Evolutionary conservation across 2,329 filamentous ascomycete genomes (phyloP).

Genomic region (Westerdykella ornata): DNA sequence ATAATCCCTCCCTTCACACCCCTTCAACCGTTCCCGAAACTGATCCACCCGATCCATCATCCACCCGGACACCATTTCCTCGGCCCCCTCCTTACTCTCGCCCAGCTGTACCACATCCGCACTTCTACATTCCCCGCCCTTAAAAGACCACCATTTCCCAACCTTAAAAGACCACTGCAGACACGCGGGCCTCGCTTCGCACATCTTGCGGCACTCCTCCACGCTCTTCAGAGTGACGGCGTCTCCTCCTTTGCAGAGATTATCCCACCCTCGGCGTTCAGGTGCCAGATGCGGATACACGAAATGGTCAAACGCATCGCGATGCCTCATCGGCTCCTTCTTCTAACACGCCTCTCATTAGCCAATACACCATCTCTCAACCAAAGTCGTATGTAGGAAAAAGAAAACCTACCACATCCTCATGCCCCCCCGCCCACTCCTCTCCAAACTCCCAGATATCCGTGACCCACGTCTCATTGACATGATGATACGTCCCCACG

Average conservation of each 20-base stretch:
- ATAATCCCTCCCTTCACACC: slow-evolving; percentile 14
- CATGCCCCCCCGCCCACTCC: slow-evolving; percentile 26
- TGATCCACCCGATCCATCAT: slow-evolving; percentile 7
- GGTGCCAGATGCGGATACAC: slow-evolving; percentile 25
- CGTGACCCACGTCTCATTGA: slow-evolving; percentile 18
- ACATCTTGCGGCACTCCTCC: not conserved
- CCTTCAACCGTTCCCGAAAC: slow-evolving; percentile 12
- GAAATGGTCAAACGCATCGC: slow-evolving; percentile 29
- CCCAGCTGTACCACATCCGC: too few relatives aligned
- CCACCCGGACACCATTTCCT: slow-evolving; percentile 1
- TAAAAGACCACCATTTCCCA: not conserved
- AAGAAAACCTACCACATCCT: too few relatives aligned
- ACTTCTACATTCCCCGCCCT: not conserved
- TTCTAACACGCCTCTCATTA: slow-evolving; percentile 1
- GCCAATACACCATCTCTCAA: slow-evolving; percentile 28
- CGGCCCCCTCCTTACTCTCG: too few relatives aligned
- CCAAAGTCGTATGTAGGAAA: slow-evolving; percentile 6
- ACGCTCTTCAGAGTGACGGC: not conserved
- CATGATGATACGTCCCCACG: slow-evolving; percentile 36
- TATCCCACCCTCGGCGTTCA: slow-evolving; percentile 32
- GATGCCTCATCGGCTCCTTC: not conserved
- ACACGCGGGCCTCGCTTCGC: not conserved
- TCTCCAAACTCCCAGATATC: slow-evolving; percentile 28
- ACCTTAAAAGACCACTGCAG: not conserved
- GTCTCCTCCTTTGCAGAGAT: slow-evolving; percentile 13